These are phyloP conservation scores for Syzygium grande DNA, from an alignment of 345 rosid genomes.

Conservation along the genomic window DNA sequence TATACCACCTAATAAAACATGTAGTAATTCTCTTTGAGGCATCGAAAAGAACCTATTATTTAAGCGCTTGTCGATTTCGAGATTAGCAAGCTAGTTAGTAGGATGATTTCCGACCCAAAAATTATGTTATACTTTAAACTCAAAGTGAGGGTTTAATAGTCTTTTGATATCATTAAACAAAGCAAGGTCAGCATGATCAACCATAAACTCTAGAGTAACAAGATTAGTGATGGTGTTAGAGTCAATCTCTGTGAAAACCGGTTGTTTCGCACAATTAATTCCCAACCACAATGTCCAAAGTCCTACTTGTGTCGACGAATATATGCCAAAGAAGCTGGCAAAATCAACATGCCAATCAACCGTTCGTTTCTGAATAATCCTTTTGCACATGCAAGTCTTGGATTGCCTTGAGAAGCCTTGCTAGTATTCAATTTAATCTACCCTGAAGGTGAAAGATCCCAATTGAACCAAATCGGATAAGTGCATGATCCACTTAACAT, in stretches of 20 bases:
- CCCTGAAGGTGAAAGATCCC: background rate
- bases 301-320: background rate
- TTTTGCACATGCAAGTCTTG: background rate
- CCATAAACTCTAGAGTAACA: background rate
- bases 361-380: background rate
- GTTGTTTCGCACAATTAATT: background rate
- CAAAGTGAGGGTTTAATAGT: background rate
- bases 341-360: background rate
- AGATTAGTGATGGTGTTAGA: background rate
- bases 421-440: background rate
- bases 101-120: background rate
- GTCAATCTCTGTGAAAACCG: background rate
- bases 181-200: background rate
- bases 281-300: background rate
- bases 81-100: background rate
- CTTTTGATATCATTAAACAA: background rate
- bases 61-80: background rate
- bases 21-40: background rate
- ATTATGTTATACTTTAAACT: background rate
- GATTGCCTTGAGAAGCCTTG: background rate
- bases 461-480: background rate
- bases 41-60: background rate
- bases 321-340: background rate
- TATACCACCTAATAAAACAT: background rate
- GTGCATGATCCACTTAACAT: background rate